These are phyloP conservation scores for Cinchona pubescens DNA, from an alignment of 257 asterid species.

Conservation along the genomic window DNA sequence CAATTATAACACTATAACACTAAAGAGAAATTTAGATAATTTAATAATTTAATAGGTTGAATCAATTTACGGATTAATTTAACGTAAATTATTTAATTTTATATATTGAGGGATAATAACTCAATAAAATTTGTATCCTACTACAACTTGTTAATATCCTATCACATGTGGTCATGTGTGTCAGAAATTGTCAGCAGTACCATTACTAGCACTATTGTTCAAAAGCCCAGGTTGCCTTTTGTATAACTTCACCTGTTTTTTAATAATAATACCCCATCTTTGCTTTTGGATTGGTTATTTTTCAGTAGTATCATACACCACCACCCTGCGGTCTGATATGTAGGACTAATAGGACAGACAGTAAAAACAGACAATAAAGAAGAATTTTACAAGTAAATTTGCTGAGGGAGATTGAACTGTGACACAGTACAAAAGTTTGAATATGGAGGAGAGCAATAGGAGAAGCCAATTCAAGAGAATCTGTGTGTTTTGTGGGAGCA, in stretches of 20 bases:
- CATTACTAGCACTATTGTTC: slow-evolving; percentile 4
- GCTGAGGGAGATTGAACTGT: slow-evolving; percentile 4
- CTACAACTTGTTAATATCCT: too few relatives aligned
- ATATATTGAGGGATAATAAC: too few relatives aligned
- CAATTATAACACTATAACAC: too few relatives aligned
- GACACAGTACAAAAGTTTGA: slow-evolving; percentile 16
- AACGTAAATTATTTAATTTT: too few relatives aligned
- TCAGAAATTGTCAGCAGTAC: too few relatives aligned
- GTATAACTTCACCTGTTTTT: slow-evolving; percentile 17
- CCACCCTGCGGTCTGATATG: too few relatives aligned
- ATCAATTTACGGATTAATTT: too few relatives aligned
- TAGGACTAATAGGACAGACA: background rate
- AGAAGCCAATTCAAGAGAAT: slow-evolving; percentile 75
- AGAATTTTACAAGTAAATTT: slow-evolving; percentile 7
- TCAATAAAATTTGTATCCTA: too few relatives aligned
- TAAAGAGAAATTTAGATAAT: too few relatives aligned
- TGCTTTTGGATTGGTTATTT: slow-evolving; percentile 13
- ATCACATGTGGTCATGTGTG: too few relatives aligned
- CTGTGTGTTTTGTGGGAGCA: slow-evolving; percentile 96
- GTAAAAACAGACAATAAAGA: background rate
- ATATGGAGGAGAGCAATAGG: slow-evolving; percentile 51
- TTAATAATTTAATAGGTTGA: too few relatives aligned
- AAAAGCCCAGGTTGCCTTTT: slow-evolving; percentile 33
- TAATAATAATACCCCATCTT: slow-evolving; percentile 9
- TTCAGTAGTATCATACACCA: background rate